These are phyloP conservation scores for Luffa acutangula DNA, from an alignment of 306 rosid species.

Conservation along the genomic window DNA sequence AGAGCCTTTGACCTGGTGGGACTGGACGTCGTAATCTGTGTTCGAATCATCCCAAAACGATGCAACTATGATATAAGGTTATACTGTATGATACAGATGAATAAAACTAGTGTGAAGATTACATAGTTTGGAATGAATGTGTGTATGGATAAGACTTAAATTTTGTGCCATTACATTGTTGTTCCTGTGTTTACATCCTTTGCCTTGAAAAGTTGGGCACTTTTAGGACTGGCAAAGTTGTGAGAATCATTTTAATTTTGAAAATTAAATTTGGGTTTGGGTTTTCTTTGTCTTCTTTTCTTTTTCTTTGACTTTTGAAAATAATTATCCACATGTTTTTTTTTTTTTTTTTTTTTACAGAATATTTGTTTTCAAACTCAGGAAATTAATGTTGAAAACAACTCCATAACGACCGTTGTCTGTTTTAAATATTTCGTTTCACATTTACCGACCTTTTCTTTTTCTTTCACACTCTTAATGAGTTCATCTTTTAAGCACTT, in stretches of 20 bases:
- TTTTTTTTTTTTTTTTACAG: too few relatives aligned
- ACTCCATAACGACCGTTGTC: not conserved
- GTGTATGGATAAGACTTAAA: not conserved
- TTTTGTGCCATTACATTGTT: not conserved
- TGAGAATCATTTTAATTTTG: not conserved
- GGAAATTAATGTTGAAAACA: not conserved
- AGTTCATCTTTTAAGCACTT: not conserved
- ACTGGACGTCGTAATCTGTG: constrained; percentile 25
- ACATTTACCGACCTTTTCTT: too few relatives aligned
- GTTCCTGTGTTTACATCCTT: not conserved
- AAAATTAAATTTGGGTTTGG: not conserved
- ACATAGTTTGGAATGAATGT: not conserved
- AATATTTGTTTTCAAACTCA: too few relatives aligned
- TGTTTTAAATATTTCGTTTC: too few relatives aligned
- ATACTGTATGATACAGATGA: not conserved
- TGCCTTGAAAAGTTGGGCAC: not conserved
- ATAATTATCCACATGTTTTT: too few relatives aligned
- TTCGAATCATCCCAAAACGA: not conserved
- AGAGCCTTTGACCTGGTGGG: constrained; percentile 74
- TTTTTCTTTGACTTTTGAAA: not conserved
- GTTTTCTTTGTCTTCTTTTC: not conserved
- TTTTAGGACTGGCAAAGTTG: not conserved
- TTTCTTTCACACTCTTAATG: not conserved
- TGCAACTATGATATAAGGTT: not conserved
- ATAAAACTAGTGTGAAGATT: not conserved